Evolutionary conservation across 352 stramenopile genomes (phyloP).

Genomic region (Phytophthora pluvialis): DNA sequence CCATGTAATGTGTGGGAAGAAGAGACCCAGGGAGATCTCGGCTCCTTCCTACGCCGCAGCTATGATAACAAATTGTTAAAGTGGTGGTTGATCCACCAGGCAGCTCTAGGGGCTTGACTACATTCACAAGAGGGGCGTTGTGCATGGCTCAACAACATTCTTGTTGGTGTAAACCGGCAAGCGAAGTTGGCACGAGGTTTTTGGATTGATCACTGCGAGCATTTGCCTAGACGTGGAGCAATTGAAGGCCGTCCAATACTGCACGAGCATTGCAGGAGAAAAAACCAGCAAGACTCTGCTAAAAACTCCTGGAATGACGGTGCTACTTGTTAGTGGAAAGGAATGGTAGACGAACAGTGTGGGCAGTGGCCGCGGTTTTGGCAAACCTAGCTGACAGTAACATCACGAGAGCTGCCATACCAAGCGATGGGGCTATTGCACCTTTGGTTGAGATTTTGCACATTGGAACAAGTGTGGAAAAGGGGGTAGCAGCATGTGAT

Average conservation of each 20-base stretch:
- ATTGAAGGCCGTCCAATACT: neutral
- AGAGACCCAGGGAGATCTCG: neutral
- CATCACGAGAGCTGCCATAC: neutral
- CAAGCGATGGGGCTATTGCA: neutral
- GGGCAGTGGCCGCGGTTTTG: neutral
- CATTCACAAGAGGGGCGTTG: too few species aligned
- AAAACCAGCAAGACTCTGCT: neutral
- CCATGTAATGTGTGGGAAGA: neutral
- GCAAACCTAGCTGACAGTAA: neutral
- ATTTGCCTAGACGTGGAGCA: neutral
- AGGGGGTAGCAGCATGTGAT: neutral
- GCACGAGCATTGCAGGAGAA: neutral
- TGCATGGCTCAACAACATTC: too few species aligned
- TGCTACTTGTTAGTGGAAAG: neutral
- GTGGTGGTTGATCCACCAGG: too few species aligned
- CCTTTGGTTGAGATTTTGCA: neutral
- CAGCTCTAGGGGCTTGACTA: neutral
- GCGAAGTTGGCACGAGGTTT: too few species aligned
- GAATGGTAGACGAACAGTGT: neutral
- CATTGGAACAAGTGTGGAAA: neutral
- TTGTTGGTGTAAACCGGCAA: too few species aligned
- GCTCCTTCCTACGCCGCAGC: too few species aligned
- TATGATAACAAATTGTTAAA: too few species aligned
- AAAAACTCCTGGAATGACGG: neutral
- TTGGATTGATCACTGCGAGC: too few species aligned